Conservation (phyloP, 768 basidiomycete genomes). For the Mycena galopus region DNA sequence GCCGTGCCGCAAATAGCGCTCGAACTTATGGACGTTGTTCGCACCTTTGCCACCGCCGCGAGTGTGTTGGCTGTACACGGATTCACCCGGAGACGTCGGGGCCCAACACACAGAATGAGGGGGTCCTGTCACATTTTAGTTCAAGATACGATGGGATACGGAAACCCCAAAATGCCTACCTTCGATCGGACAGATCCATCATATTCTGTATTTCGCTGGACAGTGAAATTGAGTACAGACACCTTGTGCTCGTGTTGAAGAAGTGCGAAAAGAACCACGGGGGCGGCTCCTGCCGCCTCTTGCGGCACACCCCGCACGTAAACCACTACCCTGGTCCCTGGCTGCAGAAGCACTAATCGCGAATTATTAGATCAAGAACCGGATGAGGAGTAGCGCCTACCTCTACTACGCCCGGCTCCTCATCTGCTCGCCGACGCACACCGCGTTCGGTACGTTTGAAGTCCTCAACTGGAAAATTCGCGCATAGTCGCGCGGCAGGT, state of each 20-base stretch:
- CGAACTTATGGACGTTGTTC: constrained; percentile 98
- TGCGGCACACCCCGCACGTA: constrained; percentile 82
- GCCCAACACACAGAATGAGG: constrained; percentile 89
- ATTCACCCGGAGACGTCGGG: constrained; percentile 85
- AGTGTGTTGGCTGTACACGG: constrained; percentile 95
- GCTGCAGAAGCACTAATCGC: constrained; percentile 56
- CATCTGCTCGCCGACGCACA: constrained; percentile 74
- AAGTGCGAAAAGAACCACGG: constrained; percentile 82
- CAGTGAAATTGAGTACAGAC: constrained; percentile 90
- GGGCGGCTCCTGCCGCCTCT: constrained; percentile 61
- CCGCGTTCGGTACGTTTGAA: constrained; percentile 87
- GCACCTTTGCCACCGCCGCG: constrained; percentile 90
- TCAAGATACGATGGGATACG: background rate
- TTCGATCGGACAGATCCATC: constrained; percentile 91
- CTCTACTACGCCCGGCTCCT: constrained; percentile 71
- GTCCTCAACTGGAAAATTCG: constrained; percentile 98
- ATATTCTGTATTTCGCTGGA: constrained; percentile 97
- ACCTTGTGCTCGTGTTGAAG: constrained; percentile 97
- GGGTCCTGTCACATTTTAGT: constrained; percentile 71
- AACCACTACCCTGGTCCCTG: constrained; percentile 85
- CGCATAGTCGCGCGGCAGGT: constrained; percentile 93
- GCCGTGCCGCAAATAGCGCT: constrained; percentile 90
- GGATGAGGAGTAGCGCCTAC: constrained; percentile 55
- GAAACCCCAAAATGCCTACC: constrained; percentile 54
- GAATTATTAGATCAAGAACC: background rate